Base-by-base conservation (phyloP, 495 filamentous ascomycete species). In the Hypomontagnella monticulosa region DNA sequence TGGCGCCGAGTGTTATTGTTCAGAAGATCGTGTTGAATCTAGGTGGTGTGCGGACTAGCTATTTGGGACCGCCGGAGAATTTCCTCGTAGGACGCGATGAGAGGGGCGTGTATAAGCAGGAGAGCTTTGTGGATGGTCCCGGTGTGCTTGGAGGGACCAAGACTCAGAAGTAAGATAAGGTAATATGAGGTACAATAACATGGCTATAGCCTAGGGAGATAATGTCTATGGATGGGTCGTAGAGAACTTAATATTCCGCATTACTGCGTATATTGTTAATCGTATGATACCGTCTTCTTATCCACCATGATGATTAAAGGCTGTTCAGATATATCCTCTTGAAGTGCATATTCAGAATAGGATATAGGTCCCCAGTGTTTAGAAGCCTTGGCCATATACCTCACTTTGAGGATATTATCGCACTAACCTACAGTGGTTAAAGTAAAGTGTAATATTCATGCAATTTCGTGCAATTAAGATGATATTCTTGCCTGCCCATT, bases 11-110 rank as follows among this genome's bases (percentile, higher is more conserved):
- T 16, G 76, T 91, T 1, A 77, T 90, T n/a, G 78, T 92, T 43
- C 86, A 91, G 77, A 91, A 89, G 76, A 77, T 91, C 30, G 78
- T 90, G 5, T 48, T 91, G 3, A 80, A 92, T 73, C 62, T 91
- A 46, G 89, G 89, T 0, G 89, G 89, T n/a, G 84, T 90, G 5
- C 77, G 84, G 50, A 71, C 76, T 23, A 87, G 83, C 49, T 91
- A 90, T 72, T 71, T 91, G 38, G 89, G 89, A 1, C 89, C 89
- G 53, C 88, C 88, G 4, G 87, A 89, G 83, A 89, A 87, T 59
- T 83, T 81, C 53, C 76, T 78, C 33, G 80, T 84, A 0, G 81
- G 81, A 2, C 72, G 73, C 10, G 81, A 84, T 56, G 52, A 58
- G 55, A 46, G 76, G 18, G 81, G 80, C 6, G 55, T 16, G 20